Evolutionary conservation across 306 rosid genomes (phyloP).

Genomic region (Fagus crenata): DNA sequence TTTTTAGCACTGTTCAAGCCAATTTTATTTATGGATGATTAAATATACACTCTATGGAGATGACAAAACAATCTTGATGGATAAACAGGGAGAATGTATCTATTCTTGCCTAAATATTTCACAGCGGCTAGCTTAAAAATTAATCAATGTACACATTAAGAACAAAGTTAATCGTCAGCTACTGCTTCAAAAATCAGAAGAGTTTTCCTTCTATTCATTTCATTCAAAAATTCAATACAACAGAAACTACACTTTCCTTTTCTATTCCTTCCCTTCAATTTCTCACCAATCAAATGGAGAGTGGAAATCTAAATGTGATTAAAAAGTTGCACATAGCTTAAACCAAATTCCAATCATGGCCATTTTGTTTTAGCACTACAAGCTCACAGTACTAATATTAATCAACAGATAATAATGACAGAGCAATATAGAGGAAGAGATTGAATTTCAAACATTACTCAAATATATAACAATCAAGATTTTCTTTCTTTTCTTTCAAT

Average conservation of each 20-base stretch:
- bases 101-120: neutral
- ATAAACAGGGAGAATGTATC: neutral
- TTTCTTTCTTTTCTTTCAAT: neutral
- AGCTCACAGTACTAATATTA: neutral
- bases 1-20: neutral
- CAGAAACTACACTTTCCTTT: neutral
- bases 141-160: neutral
- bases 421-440: neutral
- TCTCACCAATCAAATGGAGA: neutral
- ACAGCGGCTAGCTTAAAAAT: neutral
- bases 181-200: neutral
- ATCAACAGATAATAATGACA: neutral
- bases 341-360: neutral
- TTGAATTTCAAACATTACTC: neutral
- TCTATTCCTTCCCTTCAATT: neutral
- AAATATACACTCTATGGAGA: neutral
- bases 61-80: neutral
- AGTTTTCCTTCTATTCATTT: neutral
- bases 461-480: neutral
- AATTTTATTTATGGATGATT: neutral
- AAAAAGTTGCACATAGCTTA: neutral
- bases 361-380: neutral
- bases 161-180: neutral
- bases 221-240: neutral
- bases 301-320: neutral